Percentiles rank a stretch among this genome's conserved stretches.
Conservation (phyloP, 176 grass and related monocot genomes). For the Rhynchospora pubera region DNA sequence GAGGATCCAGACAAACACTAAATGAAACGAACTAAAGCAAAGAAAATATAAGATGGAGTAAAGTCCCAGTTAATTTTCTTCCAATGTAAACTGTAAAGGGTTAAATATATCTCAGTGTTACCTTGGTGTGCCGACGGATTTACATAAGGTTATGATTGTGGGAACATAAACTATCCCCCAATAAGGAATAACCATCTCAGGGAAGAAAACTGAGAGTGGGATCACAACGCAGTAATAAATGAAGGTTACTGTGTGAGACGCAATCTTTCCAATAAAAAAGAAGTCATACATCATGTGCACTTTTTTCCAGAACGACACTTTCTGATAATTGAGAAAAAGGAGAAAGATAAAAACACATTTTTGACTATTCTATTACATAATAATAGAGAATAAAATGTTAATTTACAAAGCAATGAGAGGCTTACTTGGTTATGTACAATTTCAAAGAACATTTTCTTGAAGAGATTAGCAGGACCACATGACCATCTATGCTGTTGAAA, state of each 20-base stretch:
- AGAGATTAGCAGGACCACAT: conserved; percentile 84
- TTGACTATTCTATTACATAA: neutral
- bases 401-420: neutral
- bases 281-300: conserved; percentile 73
- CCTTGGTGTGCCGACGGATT: conserved; percentile 83
- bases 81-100: neutral
- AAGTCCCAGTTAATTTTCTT: neutral
- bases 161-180: conserved; percentile 88
- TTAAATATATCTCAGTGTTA: conserved; percentile 18
- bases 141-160: conserved; percentile 68
- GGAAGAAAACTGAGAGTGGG: conserved; percentile 69
- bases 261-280: conserved; percentile 84
- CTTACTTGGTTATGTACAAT: conserved; percentile 60
- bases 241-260: conserved; percentile 79
- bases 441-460: conserved; percentile 74
- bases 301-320: conserved; percentile 55
- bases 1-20: conserved; percentile 77
- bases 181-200: conserved; percentile 65
- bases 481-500: conserved; percentile 98
- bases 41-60: neutral
- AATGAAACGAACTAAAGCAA: conserved; percentile 73
- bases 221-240: conserved; percentile 71
- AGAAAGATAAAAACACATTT: neutral
- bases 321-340: conserved; percentile 33
- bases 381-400: neutral